A percentile compares a stretch with the other conserved stretches of the same genome.
phyloP scores from a whole-genome alignment of 2,329 filamentous ascomycete species.

The Orbilia blumenaviensis region DNA sequence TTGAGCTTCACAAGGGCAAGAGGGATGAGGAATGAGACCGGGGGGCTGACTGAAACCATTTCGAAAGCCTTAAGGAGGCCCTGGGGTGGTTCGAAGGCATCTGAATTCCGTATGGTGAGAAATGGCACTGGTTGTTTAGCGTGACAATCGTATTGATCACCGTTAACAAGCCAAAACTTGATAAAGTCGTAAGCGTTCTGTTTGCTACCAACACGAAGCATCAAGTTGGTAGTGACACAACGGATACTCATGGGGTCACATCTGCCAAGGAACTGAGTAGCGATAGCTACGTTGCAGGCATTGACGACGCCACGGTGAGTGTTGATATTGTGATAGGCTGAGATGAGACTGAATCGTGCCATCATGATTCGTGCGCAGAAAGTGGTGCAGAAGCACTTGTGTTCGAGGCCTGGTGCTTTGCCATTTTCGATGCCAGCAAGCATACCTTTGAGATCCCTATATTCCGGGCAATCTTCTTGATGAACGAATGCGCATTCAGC shows the following conservation, averaged over 20 bases:
- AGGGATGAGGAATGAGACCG: not conserved
- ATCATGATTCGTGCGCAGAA: not conserved
- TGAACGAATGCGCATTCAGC: not conserved
- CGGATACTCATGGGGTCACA: constrained; percentile 23
- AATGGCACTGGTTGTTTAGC: not conserved
- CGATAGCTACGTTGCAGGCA: constrained; percentile 7
- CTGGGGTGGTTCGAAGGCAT: constrained; percentile 9
- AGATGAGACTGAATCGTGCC: not conserved
- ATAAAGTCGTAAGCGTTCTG: constrained; percentile 35
- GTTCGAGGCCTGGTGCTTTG: not conserved
- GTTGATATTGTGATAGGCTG: not conserved
- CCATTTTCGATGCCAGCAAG: not conserved
- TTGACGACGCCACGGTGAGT: not conserved
- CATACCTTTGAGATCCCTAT: not conserved
- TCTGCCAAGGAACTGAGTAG: constrained; percentile 7
- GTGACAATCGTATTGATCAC: constrained; percentile 25
- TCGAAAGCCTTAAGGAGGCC: not conserved
- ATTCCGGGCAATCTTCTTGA: not conserved
- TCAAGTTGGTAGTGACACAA: constrained; percentile 10
- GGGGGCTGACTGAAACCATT: not conserved
- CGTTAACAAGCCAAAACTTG: constrained; percentile 23
- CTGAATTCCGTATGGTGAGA: not conserved
- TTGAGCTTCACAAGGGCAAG: constrained; percentile 33
- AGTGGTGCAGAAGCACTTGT: constrained; percentile 1
- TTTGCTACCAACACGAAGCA: constrained; percentile 1